These are phyloP conservation scores for Tulasnella sp. DNA, from an alignment of 768 basidiomycete species.

Conservation along the genomic window DNA sequence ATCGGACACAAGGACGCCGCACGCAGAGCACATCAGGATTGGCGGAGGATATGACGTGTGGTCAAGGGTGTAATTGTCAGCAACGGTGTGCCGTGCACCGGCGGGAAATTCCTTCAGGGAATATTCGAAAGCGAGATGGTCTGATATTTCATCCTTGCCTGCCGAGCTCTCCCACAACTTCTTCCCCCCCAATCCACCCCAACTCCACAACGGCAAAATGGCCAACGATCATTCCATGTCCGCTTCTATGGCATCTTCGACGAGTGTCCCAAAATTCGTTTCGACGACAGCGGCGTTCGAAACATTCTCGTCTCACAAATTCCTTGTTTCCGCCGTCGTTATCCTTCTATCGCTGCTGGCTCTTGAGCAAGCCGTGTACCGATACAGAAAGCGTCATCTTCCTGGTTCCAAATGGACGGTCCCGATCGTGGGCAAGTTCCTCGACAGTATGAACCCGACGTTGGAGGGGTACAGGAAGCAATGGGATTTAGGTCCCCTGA, in stretches of 20 bases:
- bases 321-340: slow-evolving; percentile 25
- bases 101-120: neutral
- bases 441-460: slow-evolving; percentile 81
- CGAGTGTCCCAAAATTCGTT: neutral
- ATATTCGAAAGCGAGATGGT: slow-evolving; percentile 5
- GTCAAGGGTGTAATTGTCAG: too few species aligned
- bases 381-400: slow-evolving; percentile 76
- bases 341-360: slow-evolving; percentile 62
- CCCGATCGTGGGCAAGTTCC: slow-evolving; percentile 94
- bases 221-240: neutral
- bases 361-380: slow-evolving; percentile 79
- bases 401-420: slow-evolving; percentile 89
- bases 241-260: slow-evolving; percentile 1
- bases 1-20: too few species aligned
- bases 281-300: slow-evolving; percentile 1
- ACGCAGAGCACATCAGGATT: too few species aligned
- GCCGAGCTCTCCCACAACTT: neutral
- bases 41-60: too few species aligned
- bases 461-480: slow-evolving; percentile 86
- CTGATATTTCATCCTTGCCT: slow-evolving; percentile 1
- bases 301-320: slow-evolving; percentile 6
- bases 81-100: neutral
- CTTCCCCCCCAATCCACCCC: neutral
- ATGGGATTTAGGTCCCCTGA: slow-evolving; percentile 82
- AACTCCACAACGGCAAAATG: neutral